Base-by-base conservation (phyloP, 495 filamentous ascomycete genomes). In the Lasiosphaeriaceae sp. region DNA sequence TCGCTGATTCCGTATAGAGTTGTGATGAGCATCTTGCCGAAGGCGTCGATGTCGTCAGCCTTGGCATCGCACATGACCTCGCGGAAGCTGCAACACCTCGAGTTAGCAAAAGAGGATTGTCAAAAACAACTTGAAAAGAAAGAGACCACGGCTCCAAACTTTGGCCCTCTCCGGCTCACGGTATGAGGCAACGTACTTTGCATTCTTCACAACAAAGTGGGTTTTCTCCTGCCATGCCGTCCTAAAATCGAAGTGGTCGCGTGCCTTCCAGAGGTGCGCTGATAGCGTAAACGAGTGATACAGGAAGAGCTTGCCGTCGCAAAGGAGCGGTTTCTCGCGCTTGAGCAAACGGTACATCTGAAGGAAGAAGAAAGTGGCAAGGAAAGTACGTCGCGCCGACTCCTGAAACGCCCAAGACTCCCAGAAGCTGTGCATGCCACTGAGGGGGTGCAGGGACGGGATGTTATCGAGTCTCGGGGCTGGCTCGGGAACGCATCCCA, bases 231-330 rank as follows among this genome's bases (percentile, higher is more conserved):
- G 66, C 76, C 78, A 83, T 5, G 76, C 77, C 1, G 71, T 60
- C 3, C 74, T 70, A 55, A 83, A 83, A 6, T 77, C 76, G 22
- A 74, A 66, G 1, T 72, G 65, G 21, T 69, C 72, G 2, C 53
- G 57, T 7, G 80, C 74, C 29, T 68, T 57, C 80, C 80, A 83
- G 26, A 83, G 61, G 58, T 76, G 67, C 19, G 74, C 70, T 3
- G 78, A 81, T 11, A 73, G 21, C 37, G 78, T 79, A 65, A 73
- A 74, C 9, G 71, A 66, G 54, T 75, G 73, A 2, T 67, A 62
- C 4, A 76, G 53, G 0, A 66, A 64, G 14, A 77, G 54, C 17
- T 58, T 65, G 0, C 67, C 60, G 48, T 78, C 73, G 46, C 75
- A 80, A 0, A 35, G 2, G 8, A 63, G 55, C 6, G 58, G 49